Percentiles rank a stretch among this genome's conserved stretches.
Evolutionary conservation across 2,329 filamentous ascomycete species (phyloP).

Genomic region (Diaporthe vexans): DNA sequence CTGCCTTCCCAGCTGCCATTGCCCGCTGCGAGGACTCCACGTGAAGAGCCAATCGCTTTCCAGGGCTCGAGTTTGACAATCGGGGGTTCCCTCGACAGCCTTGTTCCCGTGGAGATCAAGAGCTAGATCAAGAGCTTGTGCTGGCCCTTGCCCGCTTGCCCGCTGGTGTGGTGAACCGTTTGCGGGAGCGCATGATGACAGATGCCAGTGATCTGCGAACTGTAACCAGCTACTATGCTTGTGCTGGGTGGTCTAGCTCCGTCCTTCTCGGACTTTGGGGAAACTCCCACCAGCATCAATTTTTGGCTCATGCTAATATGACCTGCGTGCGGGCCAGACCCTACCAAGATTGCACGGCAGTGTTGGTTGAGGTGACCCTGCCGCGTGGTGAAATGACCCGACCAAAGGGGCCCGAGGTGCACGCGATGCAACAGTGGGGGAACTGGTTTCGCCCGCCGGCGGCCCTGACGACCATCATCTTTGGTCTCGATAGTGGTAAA

Average conservation of each 20-base stretch:
- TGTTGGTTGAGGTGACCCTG: conserved; percentile 3
- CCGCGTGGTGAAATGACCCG: conserved; percentile 4
- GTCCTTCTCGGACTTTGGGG: neutral
- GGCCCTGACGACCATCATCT: neutral
- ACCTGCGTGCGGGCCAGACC: conserved; percentile 6
- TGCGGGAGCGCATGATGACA: conserved; percentile 24
- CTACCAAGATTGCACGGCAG: conserved; percentile 5
- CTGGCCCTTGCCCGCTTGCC: neutral
- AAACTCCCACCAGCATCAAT: neutral
- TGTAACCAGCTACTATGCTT: conserved; percentile 10
- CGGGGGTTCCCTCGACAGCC: conserved; percentile 28
- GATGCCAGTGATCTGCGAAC: conserved; percentile 31
- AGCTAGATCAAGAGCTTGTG: conserved; percentile 4
- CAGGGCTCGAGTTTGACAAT: conserved; percentile 24
- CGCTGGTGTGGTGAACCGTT: conserved; percentile 6
- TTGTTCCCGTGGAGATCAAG: conserved; percentile 3
- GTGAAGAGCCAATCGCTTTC: conserved; percentile 32
- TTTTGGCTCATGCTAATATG: conserved; percentile 2
- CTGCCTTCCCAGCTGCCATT: conserved; percentile 4
- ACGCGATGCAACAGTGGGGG: neutral
- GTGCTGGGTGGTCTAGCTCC: conserved; percentile 5
- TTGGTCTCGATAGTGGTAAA: neutral
- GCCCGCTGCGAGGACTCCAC: neutral
- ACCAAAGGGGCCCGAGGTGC: conserved; percentile 10
- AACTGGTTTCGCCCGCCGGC: neutral